phyloP scores from a whole-genome alignment of 148 eudicot species.

The Nepenthes mirabilis region DNA sequence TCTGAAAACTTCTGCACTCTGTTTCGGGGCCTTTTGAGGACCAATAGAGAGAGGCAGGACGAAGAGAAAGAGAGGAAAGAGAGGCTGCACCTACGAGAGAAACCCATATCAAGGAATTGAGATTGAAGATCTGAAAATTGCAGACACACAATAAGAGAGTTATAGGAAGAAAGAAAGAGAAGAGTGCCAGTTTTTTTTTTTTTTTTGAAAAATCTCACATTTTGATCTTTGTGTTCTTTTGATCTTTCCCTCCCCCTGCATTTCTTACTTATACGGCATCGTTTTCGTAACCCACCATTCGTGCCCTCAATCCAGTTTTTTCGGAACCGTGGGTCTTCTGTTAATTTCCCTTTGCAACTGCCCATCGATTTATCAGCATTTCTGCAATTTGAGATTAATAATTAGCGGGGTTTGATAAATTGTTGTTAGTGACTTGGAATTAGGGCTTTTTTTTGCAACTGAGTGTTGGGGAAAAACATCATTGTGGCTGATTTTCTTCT shows the following conservation, averaged over 20 bases:
- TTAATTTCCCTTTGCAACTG: not conserved
- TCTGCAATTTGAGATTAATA: not conserved
- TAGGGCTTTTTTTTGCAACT: not conserved
- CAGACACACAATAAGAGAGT: not conserved
- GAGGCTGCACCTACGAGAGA: not conserved
- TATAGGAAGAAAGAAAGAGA: slow-evolving; percentile 4
- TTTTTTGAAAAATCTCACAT: not conserved
- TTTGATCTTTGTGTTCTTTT: slow-evolving; percentile 2
- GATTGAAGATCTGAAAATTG: slow-evolving; percentile 2
- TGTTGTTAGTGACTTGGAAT: not conserved
- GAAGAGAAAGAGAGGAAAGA: slow-evolving; percentile 6
- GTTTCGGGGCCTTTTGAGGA: no score
- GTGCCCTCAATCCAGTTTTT: no score
- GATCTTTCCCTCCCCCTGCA: slow-evolving; percentile 8
- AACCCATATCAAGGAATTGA: not conserved
- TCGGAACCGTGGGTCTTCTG: not conserved
- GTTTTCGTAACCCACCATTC: no score
- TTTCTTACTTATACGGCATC: not conserved
- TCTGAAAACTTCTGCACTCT: no score
- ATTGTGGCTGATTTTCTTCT: slow-evolving; percentile 7
- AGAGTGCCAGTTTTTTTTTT: not conserved
- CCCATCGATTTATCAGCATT: no score
- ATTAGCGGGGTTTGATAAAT: not conserved
- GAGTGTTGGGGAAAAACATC: not conserved
- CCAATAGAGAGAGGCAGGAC: slow-evolving; percentile 1